A percentile compares a stretch with the other conserved stretches of the same genome.
phyloP scores from a whole-genome alignment of 768 basidiomycete species.

The Suillus subalutaceus region DNA sequence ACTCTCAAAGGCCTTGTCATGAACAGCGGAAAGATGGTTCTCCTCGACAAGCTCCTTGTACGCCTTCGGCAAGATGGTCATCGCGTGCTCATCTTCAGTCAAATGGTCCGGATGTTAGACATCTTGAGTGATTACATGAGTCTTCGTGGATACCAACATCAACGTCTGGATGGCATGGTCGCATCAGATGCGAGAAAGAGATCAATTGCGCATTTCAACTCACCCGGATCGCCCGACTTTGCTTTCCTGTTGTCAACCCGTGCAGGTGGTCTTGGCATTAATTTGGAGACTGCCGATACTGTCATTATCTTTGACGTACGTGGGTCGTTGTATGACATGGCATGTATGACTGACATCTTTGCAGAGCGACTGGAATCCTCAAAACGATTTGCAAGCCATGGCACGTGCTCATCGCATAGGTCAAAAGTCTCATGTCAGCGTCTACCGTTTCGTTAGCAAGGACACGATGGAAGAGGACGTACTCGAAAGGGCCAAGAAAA shows the following conservation, averaged over 20 bases:
- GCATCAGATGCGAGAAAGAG: constrained; percentile 92
- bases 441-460: constrained; percentile 98
- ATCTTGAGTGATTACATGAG: constrained; percentile 97
- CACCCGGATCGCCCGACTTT: constrained; percentile 91
- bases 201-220: constrained; percentile 96
- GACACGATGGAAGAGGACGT: constrained; percentile 99
- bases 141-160: constrained; percentile 87
- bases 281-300: constrained; percentile 97
- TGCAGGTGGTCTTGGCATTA: constrained; percentile 97
- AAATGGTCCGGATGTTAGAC: constrained; percentile 99
- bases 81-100: constrained; percentile 97
- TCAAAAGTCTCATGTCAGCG: constrained; percentile 97
- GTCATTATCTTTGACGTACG: constrained; percentile 98
- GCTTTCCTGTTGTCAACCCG: constrained; percentile 96
- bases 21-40: constrained; percentile 98
- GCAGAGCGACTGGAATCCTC: constrained; percentile 97
- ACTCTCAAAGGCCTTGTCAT: constrained; percentile 94
- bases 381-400: constrained; percentile 99
- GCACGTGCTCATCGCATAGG: constrained; percentile 99
- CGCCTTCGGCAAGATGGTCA: constrained; percentile 91
- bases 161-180: constrained; percentile 95
- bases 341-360: constrained; percentile 17
- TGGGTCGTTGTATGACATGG: constrained; percentile 17
- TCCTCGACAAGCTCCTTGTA: constrained; percentile 94
- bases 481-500: constrained; percentile 96